Conservation (phyloP, 129 eudicot species). For the Calendula officinalis region DNA sequence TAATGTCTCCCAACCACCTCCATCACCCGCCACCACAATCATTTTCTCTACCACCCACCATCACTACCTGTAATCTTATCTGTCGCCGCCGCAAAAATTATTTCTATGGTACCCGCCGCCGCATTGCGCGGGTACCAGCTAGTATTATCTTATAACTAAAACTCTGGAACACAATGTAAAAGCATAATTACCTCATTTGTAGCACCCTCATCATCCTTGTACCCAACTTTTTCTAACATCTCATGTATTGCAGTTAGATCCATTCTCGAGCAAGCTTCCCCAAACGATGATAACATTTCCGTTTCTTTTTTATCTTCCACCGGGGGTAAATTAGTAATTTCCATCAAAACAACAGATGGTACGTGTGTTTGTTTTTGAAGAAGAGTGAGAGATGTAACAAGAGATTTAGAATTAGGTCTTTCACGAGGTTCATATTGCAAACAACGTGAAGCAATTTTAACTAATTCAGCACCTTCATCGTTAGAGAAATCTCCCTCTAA, state of each 20-base stretch:
- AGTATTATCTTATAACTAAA: too few relatives aligned
- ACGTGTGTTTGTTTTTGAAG: conserved; percentile 77
- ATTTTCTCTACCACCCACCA: too few relatives aligned
- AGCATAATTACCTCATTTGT: conserved; percentile 71
- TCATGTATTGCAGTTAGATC: conserved; percentile 78
- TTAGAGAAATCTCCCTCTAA: conserved; percentile 71
- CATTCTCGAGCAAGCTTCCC: conserved; percentile 73
- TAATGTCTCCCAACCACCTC: too few relatives aligned
- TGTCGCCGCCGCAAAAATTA: too few relatives aligned
- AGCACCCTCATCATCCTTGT: conserved; percentile 65
- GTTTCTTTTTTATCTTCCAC: conserved; percentile 33
- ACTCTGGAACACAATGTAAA: too few relatives aligned
- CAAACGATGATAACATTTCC: conserved; percentile 42
- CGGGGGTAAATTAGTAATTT: conserved; percentile 31
- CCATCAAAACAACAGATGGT: conserved; percentile 62
- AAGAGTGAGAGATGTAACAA: conserved; percentile 46
- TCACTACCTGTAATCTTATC: too few relatives aligned
- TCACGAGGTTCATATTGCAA: conserved; percentile 79
- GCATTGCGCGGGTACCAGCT: too few relatives aligned
- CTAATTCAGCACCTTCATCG: conserved; percentile 67
- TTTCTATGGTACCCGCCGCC: too few relatives aligned
- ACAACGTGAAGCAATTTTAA: conserved; percentile 66
- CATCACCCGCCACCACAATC: too few relatives aligned
- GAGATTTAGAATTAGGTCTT: conserved; percentile 64
- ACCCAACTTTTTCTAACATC: conserved; percentile 59